Base-by-base conservation (phyloP, 2,329 filamentous ascomycete genomes). In the Cladophialophora exuberans region DNA sequence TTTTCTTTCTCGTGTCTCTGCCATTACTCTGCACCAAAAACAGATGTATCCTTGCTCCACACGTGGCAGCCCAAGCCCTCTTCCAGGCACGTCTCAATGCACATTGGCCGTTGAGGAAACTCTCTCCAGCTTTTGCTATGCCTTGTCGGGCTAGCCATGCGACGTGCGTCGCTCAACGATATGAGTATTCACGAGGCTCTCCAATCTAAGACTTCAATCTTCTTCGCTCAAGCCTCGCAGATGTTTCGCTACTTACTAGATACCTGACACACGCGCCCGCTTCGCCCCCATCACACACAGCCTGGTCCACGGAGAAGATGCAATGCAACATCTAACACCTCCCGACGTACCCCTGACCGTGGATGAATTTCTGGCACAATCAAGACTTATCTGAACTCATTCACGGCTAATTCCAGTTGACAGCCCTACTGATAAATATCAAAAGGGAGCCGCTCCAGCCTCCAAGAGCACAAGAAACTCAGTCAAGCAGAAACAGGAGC, bases 61-160 rank as follows among this genome's bases (percentile, higher is more conserved):
- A 51, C 39, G 48, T 51, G 48, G 48, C 48, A 35, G 17, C 11
- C 23, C 46, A 22, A 23, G 33, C 46, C 4, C 22, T 39, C 26
- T 31, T 25, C n/a, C 48, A 51, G 48, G 48, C 17, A 51, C 48
- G 1, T 31, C 48, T 23, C 26, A 20, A 23, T 20, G 18, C 6
- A 38, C 36, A 51, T 51, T 51, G 48, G 48, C 39, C 30, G 6
- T 28, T 3, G 26, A 6, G 18, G 30, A 25, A n/a, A 26, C 36
- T 38, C 30, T 51, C 39, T 43, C 38, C 48, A 51, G 33, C 25
- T 38, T 36, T 30, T 47, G 41, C 56, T 59, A 59, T 17, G 10
- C 52, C 28, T 15, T 17, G 11, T 30, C 15, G 18, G 47, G 56
- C 44, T 59, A 59, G 56, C 52, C 52, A 56, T 59, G 56, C 56